Base-by-base conservation (phyloP, 805 yeast species). In the Lachancea dasiensis region DNA sequence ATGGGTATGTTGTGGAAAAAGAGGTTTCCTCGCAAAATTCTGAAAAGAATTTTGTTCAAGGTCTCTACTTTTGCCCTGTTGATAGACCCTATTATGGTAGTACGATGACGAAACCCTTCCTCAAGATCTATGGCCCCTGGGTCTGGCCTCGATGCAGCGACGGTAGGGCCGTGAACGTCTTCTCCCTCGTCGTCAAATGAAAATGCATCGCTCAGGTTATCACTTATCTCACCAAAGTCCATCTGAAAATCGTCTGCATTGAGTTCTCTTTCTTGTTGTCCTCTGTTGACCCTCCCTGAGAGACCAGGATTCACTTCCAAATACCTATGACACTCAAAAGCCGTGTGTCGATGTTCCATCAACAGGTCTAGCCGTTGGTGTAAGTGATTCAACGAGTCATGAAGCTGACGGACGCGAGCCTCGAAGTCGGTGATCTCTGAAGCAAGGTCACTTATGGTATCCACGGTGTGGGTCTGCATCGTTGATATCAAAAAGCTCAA, bases 21-120 rank as follows among this genome's bases (percentile, higher is more conserved):
- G 47, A 94, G 68, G 59, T 92, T 92, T 54, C 98, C 98, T 60
- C 98, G 78, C 46, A 90, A 72, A 14, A 86, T 78, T 64, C 99
- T 75, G 95, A 96, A 92, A 33, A 87, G 65, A 40, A 92, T 86
- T 51, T 79, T 83, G 56, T 87, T 87, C 45, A 92, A 67, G 2
- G 81, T 69, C 11, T 72, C 75, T 19, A 86, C 70, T 53, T 82
- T 83, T 8, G 69, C 75, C 51, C 92, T 73, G 30, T 78, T 72
- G 31, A 92, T 79, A 10, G 90, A 89, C 36, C 97, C 98, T 6
- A 92, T 76, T 23, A 66, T 44, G 54, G 60, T 54, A 19, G 48
- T 56, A 30, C 48, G 54, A 25, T 52, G 52, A 25, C 60, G 63
- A 27, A 53, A 45, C 10, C 67, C 68, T 34, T 62, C 66, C 41